phyloP scores from a whole-genome alignment of 164 flowering plant species.

The Cinnamomum chago region DNA sequence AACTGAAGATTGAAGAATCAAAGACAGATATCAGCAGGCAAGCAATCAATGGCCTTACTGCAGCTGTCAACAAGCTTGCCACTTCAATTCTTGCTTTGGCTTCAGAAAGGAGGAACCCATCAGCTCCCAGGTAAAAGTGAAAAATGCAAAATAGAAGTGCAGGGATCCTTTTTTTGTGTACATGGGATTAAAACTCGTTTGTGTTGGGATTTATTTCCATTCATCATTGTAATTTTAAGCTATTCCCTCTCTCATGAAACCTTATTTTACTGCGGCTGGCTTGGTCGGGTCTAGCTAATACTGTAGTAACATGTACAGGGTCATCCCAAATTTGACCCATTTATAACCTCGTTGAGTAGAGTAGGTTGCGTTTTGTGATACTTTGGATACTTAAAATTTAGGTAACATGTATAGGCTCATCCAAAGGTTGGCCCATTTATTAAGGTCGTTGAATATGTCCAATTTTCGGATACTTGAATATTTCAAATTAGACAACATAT shows the following conservation, averaged over 20 bases:
- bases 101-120: constrained; percentile 1
- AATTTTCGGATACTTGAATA: too few relatives aligned
- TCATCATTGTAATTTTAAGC: not conserved
- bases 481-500: too few relatives aligned
- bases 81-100: not conserved
- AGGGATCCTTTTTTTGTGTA: not conserved
- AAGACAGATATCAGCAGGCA: constrained; percentile 37
- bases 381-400: not conserved
- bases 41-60: not conserved
- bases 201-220: not conserved
- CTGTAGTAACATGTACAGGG: not conserved
- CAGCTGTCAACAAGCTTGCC: constrained; percentile 1
- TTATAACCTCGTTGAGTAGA: not conserved
- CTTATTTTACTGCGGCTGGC: not conserved
- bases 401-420: too few relatives aligned
- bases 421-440: not conserved
- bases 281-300: not conserved
- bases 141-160: not conserved
- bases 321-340: not conserved
- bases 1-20: constrained; percentile 56
- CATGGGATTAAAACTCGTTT: not conserved
- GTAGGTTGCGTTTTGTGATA: not conserved
- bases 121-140: not conserved
- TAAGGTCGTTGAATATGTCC: too few relatives aligned
- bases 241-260: not conserved